Evolutionary conservation across 2,329 filamentous ascomycete genomes (phyloP).

Genomic region (Cryphonectria radicalis): DNA sequence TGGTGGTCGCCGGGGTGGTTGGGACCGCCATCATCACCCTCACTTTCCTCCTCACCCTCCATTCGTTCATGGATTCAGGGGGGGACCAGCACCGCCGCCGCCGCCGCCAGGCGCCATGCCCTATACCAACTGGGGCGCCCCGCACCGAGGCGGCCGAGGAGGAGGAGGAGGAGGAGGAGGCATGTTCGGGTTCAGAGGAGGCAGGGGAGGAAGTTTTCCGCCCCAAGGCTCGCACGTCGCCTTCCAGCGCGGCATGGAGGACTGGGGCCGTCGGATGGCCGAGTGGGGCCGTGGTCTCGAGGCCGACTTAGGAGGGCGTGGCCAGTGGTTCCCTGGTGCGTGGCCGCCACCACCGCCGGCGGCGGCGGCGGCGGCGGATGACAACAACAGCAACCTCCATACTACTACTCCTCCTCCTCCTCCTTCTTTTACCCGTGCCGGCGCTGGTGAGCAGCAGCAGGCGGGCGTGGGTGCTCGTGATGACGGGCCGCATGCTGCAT

Average conservation of each 20-base stretch:
- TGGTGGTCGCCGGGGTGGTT: neutral
- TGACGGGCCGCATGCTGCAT: slow-evolving; percentile 32
- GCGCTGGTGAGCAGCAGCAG: slow-evolving; percentile 25
- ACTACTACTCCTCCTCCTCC: too few relatives aligned
- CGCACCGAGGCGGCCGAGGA: slow-evolving; percentile 8
- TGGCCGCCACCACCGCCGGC: slow-evolving; percentile 45
- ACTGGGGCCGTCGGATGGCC: slow-evolving; percentile 19
- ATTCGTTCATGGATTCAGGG: neutral
- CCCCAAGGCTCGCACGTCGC: neutral
- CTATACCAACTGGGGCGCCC: neutral
- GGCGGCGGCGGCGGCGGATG: slow-evolving; percentile 42
- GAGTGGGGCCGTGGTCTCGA: slow-evolving; percentile 9
- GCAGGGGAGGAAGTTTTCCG: slow-evolving; percentile 15
- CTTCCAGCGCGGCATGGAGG: slow-evolving; percentile 19
- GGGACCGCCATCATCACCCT: slow-evolving; percentile 1
- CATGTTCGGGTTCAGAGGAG: slow-evolving; percentile 11
- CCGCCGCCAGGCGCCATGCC: too few relatives aligned
- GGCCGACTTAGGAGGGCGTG: neutral
- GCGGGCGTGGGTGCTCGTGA: slow-evolving; percentile 27
- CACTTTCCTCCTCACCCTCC: neutral
- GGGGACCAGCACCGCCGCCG: neutral
- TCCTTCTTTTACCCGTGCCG: too few relatives aligned
- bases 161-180: slow-evolving; percentile 12
- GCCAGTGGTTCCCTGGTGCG: slow-evolving; percentile 36
- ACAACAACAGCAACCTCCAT: neutral